Evolutionary conservation across 1,139 yeast genomes (phyloP).

Genomic region (Suhomyces yuchorum): DNA sequence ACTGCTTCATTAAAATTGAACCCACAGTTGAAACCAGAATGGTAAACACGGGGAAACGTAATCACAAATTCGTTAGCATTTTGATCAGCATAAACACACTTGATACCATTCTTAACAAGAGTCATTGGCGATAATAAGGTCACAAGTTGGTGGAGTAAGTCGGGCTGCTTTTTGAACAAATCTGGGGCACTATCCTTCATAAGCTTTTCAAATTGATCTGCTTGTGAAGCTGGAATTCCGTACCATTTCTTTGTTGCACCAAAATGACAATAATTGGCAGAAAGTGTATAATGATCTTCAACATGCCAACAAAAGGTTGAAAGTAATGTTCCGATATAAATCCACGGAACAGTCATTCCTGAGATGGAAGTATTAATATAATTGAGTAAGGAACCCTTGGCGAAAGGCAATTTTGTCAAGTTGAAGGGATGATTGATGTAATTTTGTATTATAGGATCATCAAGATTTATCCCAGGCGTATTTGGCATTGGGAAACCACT

Average conservation of each 20-base stretch:
- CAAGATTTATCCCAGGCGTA: constrained; percentile 29
- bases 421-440: constrained; percentile 67
- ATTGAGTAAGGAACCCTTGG: constrained; percentile 63
- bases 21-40: constrained; percentile 79
- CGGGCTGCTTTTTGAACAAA: constrained; percentile 82
- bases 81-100: constrained; percentile 74
- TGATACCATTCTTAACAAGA: constrained; percentile 54
- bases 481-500: constrained; percentile 63
- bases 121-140: constrained; percentile 73
- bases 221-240: constrained; percentile 62
- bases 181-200: constrained; percentile 74
- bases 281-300: constrained; percentile 77
- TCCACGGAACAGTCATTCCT: constrained; percentile 86
- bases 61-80: constrained; percentile 76
- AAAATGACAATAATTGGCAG: constrained; percentile 76
- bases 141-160: constrained; percentile 81
- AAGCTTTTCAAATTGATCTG: constrained; percentile 55
- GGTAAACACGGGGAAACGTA: constrained; percentile 78
- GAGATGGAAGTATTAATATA: constrained; percentile 63
- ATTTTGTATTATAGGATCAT: constrained; percentile 24
- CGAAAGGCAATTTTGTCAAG: constrained; percentile 65
- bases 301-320: constrained; percentile 87
- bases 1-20: constrained; percentile 81
- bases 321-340: constrained; percentile 70
- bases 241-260: constrained; percentile 83